phyloP scores from a whole-genome alignment of 371 early-diverging fungal genomes.

The Mucor saturninus region DNA sequence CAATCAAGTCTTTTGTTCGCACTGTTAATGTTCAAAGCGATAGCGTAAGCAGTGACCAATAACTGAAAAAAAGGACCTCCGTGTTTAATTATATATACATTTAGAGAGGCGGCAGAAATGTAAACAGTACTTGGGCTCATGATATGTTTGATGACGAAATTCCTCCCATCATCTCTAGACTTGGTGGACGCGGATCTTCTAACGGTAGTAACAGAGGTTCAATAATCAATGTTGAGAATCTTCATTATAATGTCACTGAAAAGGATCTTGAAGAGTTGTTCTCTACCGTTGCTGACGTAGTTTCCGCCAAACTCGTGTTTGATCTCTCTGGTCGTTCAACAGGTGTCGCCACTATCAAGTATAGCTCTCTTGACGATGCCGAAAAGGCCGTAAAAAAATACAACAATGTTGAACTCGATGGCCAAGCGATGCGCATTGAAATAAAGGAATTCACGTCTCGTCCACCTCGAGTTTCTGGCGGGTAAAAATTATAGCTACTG shows the following conservation, averaged over 20 bases:
- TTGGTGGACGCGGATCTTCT: constrained; percentile 24
- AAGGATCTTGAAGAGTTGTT: constrained; percentile 51
- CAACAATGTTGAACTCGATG: constrained; percentile 48
- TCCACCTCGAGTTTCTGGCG: constrained; percentile 4
- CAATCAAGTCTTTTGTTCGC: constrained; percentile 34
- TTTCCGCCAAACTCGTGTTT: constrained; percentile 36
- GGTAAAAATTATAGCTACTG: neutral
- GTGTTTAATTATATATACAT: neutral
- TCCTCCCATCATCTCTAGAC: constrained; percentile 30
- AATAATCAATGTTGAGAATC: constrained; percentile 39
- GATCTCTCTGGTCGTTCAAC: constrained; percentile 54
- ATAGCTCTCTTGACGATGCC: constrained; percentile 31
- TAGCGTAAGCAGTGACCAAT: constrained; percentile 16
- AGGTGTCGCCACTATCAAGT: constrained; percentile 41
- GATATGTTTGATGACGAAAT: constrained; percentile 43
- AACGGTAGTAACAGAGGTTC: constrained; percentile 1
- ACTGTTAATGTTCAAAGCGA: constrained; percentile 34
- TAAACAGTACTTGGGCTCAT: constrained; percentile 43
- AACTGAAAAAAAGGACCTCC: neutral
- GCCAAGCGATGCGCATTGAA: constrained; percentile 25
- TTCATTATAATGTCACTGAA: constrained; percentile 51
- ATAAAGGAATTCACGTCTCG: constrained; percentile 7
- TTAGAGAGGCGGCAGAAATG: constrained; percentile 23
- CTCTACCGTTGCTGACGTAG: constrained; percentile 41
- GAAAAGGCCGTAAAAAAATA: constrained; percentile 47